These are phyloP conservation scores for Leccinum pallidistipes DNA, from an alignment of 1,284 basidiomycete species.

Conservation along the genomic window DNA sequence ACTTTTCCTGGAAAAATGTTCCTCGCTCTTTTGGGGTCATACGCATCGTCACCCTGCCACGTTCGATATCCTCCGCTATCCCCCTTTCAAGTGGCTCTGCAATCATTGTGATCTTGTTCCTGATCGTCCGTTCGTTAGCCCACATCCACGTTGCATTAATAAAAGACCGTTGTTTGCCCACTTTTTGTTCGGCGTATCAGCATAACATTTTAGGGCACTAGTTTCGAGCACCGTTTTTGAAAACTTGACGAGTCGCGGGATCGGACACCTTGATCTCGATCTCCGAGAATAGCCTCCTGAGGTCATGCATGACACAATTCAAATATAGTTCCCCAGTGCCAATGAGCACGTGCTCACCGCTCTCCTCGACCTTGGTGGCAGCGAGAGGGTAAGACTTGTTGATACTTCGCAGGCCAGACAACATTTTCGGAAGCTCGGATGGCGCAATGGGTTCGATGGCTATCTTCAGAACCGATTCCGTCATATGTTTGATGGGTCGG, in stretches of 20 bases:
- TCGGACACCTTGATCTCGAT: slow-evolving; percentile 99
- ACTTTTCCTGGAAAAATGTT: slow-evolving; percentile 92
- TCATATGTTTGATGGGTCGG: slow-evolving; percentile 93
- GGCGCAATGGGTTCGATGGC: slow-evolving; percentile 98
- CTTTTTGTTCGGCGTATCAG: slow-evolving; percentile 99
- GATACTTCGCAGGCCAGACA: slow-evolving; percentile 93
- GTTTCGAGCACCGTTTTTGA: slow-evolving; percentile 99
- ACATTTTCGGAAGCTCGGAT: slow-evolving; percentile 98
- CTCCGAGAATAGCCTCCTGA: slow-evolving; percentile 91
- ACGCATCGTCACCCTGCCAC: slow-evolving; percentile 86
- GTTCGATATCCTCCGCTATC: slow-evolving; percentile 92
- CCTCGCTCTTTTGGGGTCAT: slow-evolving; percentile 94
- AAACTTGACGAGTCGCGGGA: slow-evolving; percentile 89
- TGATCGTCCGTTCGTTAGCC: slow-evolving; percentile 35
- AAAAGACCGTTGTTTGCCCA: slow-evolving; percentile 38
- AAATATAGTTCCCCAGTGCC: slow-evolving; percentile 98
- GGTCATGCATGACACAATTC: slow-evolving; percentile 96
- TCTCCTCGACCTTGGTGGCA: slow-evolving; percentile 96
- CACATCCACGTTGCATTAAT: slow-evolving; percentile 5
- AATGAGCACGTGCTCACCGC: slow-evolving; percentile 95
- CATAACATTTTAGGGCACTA: slow-evolving; percentile 97
- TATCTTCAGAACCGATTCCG: slow-evolving; percentile 96
- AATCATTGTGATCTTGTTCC: slow-evolving; percentile 98
- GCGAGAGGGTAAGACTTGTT: slow-evolving; percentile 98
- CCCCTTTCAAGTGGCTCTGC: slow-evolving; percentile 94